A percentile compares a stretch with the other conserved stretches of the same genome.
Evolutionary conservation across 2,329 filamentous ascomycete genomes (phyloP).

Genomic region (Aspergillus ustus): DNA sequence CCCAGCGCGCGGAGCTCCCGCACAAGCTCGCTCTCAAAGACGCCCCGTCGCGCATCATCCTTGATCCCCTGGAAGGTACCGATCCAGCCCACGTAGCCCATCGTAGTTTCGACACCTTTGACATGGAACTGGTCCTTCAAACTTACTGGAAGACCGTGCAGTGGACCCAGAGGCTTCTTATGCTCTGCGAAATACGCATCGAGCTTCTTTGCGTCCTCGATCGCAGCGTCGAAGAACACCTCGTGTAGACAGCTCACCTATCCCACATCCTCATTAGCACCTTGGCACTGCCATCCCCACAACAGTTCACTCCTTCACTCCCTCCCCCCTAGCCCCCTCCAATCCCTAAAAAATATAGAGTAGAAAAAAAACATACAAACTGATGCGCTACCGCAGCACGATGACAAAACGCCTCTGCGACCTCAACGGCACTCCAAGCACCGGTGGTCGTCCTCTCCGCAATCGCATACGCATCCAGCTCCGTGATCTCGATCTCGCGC

Average conservation of each 20-base stretch:
- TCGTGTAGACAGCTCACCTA: constrained; percentile 58
- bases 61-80: constrained; percentile 62
- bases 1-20: constrained; percentile 58
- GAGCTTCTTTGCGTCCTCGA: constrained; percentile 53
- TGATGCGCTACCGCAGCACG: constrained; percentile 63
- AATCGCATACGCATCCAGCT: constrained; percentile 62
- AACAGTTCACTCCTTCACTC: too few relatives aligned
- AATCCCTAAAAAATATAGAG: too few relatives aligned
- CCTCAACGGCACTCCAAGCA: constrained; percentile 61
- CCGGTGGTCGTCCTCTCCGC: constrained; percentile 59
- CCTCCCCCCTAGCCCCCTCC: too few relatives aligned
- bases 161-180: constrained; percentile 57
- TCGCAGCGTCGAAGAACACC: constrained; percentile 58
- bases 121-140: constrained; percentile 56
- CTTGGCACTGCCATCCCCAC: too few relatives aligned
- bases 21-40: constrained; percentile 64
- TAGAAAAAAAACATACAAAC: too few relatives aligned
- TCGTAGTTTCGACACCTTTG: constrained; percentile 59
- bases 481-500: constrained; percentile 64
- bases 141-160: constrained; percentile 67
- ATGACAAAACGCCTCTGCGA: constrained; percentile 62
- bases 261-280: background rate
- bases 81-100: constrained; percentile 71
- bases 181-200: constrained; percentile 53
- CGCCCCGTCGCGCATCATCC: constrained; percentile 53